Percentiles rank a stretch among this genome's conserved stretches.
These are phyloP conservation scores for Geotrichum australiense DNA, from an alignment of 1,139 yeast genomes.

Conservation along the genomic window DNA sequence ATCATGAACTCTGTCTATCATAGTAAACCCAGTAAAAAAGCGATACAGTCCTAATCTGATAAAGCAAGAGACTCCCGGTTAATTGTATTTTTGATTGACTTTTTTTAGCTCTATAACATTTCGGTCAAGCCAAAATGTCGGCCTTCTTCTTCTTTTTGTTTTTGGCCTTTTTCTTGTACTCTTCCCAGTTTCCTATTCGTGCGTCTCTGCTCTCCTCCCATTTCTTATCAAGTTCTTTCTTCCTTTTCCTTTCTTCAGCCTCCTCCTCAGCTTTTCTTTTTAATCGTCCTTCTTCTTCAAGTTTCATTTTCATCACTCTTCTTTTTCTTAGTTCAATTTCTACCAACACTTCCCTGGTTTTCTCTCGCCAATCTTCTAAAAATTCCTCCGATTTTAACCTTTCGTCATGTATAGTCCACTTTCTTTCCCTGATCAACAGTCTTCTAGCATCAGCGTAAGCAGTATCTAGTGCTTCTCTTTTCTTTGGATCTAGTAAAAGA, in stretches of 20 bases:
- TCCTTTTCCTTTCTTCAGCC: slow-evolving; percentile 37
- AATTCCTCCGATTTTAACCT: slow-evolving; percentile 38
- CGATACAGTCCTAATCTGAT: too few relatives aligned
- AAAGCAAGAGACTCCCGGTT: too few relatives aligned
- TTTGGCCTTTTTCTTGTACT: slow-evolving; percentile 36
- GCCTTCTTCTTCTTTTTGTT: slow-evolving; percentile 39
- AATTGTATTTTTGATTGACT: too few relatives aligned
- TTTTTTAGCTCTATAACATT: too few relatives aligned
- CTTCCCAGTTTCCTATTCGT: slow-evolving; percentile 58
- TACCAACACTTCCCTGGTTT: slow-evolving; percentile 40
- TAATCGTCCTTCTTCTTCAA: slow-evolving; percentile 40
- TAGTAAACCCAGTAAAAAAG: neutral
- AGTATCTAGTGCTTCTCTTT: slow-evolving; percentile 35
- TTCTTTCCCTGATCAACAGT: slow-evolving; percentile 40
- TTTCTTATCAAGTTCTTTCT: slow-evolving; percentile 39
- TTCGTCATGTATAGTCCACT: slow-evolving; percentile 38
- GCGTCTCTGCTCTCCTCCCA: slow-evolving; percentile 62
- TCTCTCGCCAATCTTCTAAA: slow-evolving; percentile 35
- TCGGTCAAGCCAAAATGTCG: slow-evolving; percentile 39
- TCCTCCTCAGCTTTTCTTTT: slow-evolving; percentile 37
- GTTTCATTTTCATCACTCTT: slow-evolving; percentile 34
- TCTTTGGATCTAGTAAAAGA: slow-evolving; percentile 32
- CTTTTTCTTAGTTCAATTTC: slow-evolving; percentile 41
- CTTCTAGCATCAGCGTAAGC: slow-evolving; percentile 41
- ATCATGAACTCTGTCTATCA: too few relatives aligned